Evolutionary conservation across 257 asterid species (phyloP), one percentile per base, ranked within the genome.

Genomic region (Jaltomata sinuosa): DNA sequence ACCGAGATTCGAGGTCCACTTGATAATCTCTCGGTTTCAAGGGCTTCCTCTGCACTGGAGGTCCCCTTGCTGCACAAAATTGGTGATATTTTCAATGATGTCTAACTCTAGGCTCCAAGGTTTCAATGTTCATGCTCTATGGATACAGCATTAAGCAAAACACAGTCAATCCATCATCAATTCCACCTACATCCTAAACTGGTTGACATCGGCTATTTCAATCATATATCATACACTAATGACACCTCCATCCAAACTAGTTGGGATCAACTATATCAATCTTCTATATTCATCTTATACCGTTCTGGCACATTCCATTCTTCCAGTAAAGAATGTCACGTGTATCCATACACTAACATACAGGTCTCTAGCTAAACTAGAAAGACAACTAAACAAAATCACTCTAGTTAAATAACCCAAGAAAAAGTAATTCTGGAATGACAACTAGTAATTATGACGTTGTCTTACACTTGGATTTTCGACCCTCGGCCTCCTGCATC

Each of bases 21-120:
- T 96, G 96, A 86, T 90, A 96, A 93, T 96, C 99, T 87, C 98
- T 94, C 83, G 93, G 99, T 91, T 96, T 96, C 92, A 96, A 92
- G 14, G 99, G 98, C 84, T 94, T 94, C 90, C 99, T 92, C 87
- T 96, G 99, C 83, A 96, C 93, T 0, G 92, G 91, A 6, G 98
- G 97, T 55, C 99, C 98, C 88, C 91, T 93, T 38, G 98, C 99
- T 94, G 97, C 93, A 85, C 81, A 85, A 84, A 80, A 68, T 9
- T 83, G 27, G 68, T 1, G 31, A 72, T 29, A 65, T 69, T 12
- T 80, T 83, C 22, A 77, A 47, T 79, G 65, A 80, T 55, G 65
- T 62, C 31, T 29, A 64, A 82, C 85, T 82, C 61, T 45, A 1
- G 64, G 40, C 49, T 29, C 16, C 38, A 32, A 10, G 52, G 34